Conservation (phyloP, 345 rosid species). For the Linum tenue region DNA sequence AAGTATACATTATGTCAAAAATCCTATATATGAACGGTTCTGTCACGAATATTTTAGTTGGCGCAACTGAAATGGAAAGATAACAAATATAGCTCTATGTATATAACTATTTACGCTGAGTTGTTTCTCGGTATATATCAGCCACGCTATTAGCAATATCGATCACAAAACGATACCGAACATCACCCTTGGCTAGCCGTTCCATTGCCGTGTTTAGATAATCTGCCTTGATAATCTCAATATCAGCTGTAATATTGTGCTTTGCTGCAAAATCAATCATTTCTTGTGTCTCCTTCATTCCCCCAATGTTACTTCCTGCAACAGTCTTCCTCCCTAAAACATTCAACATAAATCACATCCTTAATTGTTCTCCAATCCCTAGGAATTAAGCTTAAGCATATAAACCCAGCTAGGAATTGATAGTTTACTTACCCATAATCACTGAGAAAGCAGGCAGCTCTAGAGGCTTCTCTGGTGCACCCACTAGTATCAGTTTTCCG, state of each 20-base stretch:
- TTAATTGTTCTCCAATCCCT: too few relatives aligned
- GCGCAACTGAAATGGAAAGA: too few relatives aligned
- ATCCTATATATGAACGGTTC: too few relatives aligned
- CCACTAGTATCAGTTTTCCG: constrained; percentile 10
- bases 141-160: not conserved
- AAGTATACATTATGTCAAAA: too few relatives aligned
- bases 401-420: not conserved
- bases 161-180: not conserved
- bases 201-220: not conserved
- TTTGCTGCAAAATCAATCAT: constrained; percentile 2
- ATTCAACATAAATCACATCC: too few relatives aligned
- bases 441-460: constrained; percentile 5
- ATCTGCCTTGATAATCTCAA: not conserved
- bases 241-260: not conserved
- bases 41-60: too few relatives aligned
- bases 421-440: not conserved
- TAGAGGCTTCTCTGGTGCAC: constrained; percentile 8
- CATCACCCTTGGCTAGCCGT: not conserved
- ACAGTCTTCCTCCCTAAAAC: constrained; percentile 1
- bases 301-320: not conserved
- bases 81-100: too few relatives aligned
- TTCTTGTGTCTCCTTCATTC: not conserved
- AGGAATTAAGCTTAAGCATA: too few relatives aligned
- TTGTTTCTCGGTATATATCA: not conserved
- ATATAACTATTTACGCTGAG: too few relatives aligned